phyloP scores from a whole-genome alignment of 2,329 filamentous ascomycete genomes.

The Colletotrichum destructivum region DNA sequence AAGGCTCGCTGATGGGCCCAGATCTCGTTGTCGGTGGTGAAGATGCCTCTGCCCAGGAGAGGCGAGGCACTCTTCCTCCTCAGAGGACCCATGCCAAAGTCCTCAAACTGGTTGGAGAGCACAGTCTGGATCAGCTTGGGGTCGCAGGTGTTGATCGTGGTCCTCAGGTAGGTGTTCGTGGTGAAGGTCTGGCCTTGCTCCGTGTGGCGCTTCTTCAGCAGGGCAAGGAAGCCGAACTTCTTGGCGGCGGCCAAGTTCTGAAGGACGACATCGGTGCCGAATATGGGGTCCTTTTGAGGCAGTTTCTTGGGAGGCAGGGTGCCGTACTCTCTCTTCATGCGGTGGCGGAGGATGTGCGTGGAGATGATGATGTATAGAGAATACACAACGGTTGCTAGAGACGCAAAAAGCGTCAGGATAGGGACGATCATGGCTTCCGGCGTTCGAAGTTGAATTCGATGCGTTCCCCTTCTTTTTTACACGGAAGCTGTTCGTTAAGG shows the following conservation, averaged over 20 bases:
- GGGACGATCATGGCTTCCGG: conserved; percentile 19
- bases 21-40: conserved; percentile 61
- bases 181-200: conserved; percentile 29
- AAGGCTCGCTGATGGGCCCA: conserved; percentile 62
- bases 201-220: conserved; percentile 21
- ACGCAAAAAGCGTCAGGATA: conserved; percentile 19
- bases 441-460: no score
- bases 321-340: conserved; percentile 31
- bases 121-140: conserved; percentile 69
- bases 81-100: conserved; percentile 61
- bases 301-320: conserved; percentile 24
- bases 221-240: conserved; percentile 24
- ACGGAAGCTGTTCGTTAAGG: no score
- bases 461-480: no score
- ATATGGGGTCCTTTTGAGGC: conserved; percentile 25
- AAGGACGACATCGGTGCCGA: conserved; percentile 23
- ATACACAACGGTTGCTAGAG: conserved; percentile 21
- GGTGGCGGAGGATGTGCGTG: conserved; percentile 25
- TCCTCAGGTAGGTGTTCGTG: conserved; percentile 26
- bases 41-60: conserved; percentile 60
- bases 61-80: conserved; percentile 51
- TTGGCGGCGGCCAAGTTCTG: conserved; percentile 27
- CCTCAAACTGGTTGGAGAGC: conserved; percentile 65
- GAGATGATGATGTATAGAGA: conserved; percentile 24
- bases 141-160: conserved; percentile 54